Evolutionary conservation across 176 grass and related monocot species (phyloP), one percentile per base, ranked within the genome.

Genomic region (Metroxylon sagu): DNA sequence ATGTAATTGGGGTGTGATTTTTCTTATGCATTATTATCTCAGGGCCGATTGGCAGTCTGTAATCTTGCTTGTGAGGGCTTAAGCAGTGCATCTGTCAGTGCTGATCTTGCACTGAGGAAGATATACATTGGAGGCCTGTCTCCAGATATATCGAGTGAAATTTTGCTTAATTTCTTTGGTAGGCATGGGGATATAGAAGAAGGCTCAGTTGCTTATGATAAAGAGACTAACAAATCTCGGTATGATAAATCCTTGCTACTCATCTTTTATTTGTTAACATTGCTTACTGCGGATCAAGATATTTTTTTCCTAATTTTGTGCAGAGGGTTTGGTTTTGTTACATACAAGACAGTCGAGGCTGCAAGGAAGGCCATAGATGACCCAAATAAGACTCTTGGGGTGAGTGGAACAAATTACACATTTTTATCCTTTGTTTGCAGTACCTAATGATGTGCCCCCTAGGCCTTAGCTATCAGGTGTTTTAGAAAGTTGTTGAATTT

Each of bases 251-350:
- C 27, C 8, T 53, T 12, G 1, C 2, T 28, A 53, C 5, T 26
- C 14, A 7, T 28, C 26, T n/a, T 29, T 8, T 3, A 14, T 53
- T 29, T 29, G 23, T 66, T 16, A 3, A 4, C 6, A 18, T 12
- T 14, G 14, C 28, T 23, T 29, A 18, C 0, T 16, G 25, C 16
- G 18, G 4, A 53, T 7, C 35, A 43, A 12, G 35, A 53, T 18
- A 19, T 29, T n/a, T 5, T 53, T 18, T 66, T 28, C 3, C 56
- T 29, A n/a, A 5, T 49, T 63, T 48, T 65, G 39, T 14, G 14
- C 26, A 66, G 64, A 66, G 50, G 64, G 18, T 66, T 66, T 66
- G 64, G 63, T 52, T 66, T 66, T 53, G 64, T 66, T 49, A 66
- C 64, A 4, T 66, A 31, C 19, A 66, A 52, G 49, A 66, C 48